Base-by-base conservation (phyloP, 176 grass and related monocot genomes). In the Dactylis glomerata region DNA sequence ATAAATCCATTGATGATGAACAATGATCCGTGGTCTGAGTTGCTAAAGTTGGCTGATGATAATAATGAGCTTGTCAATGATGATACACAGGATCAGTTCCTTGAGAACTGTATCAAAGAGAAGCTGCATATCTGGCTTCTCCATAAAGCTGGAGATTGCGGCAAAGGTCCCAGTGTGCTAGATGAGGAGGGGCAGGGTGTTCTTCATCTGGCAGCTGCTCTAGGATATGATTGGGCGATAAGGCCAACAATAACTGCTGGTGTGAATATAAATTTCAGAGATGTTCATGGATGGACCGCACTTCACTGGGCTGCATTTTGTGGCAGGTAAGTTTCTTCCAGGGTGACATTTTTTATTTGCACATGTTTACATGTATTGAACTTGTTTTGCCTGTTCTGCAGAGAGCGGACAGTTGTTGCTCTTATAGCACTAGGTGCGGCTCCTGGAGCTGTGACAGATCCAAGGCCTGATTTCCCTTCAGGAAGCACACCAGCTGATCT, bases 231-330 rank as follows among this genome's bases (percentile, higher is more conserved):
- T 85, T 98, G 92, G 95, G 95, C 85, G 33, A 90, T 98, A 81
- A 83, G 85, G 55, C 95, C 95, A 46, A 90, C 85, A 73, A 73
- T 95, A 83, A 68, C 83, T 81, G 68, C 87, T 86, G 95, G 95
- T 46, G 85, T 98, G 69, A 95, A 78, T 80, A 90, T 94, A 88
- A 98, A 94, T 84, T 95, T 95, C 66, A 91, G 95, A 91, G 95
- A 98, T 90, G 71, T 64, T 65, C 89, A 86, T 75, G 95, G 95
- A 30, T 87, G 92, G 92, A 98, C 95, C 68, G 95, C 90, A 80
- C 95, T 98, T 76, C 95, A 98, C 75, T 98, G 95, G 95, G 92
- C 92, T 65, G 95, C 95, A 88, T 98, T 89, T 79, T 93, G 84
- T 87, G 95, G 95, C 58, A 98, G 95, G 95, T 93, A 84, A 69